Conservation (phyloP, 495 filamentous ascomycete genomes). For the Neurospora sublineolata region DNA sequence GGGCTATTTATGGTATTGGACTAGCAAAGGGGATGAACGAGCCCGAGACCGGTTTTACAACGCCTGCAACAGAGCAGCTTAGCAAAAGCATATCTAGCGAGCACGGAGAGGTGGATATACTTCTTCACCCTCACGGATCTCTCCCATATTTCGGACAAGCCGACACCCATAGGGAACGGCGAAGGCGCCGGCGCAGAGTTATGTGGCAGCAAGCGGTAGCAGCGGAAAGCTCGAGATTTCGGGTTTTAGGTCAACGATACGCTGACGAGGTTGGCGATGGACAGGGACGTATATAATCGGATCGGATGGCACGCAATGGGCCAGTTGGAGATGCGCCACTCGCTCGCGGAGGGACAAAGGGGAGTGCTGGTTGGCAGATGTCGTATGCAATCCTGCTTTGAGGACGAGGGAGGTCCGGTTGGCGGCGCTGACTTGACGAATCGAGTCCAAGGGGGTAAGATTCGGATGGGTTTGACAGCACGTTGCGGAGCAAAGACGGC, state of each 20-base stretch:
- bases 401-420: background rate
- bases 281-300: background rate
- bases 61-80: conserved; percentile 13
- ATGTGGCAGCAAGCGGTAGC: background rate
- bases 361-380: background rate
- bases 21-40: conserved; percentile 7
- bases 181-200: background rate
- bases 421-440: background rate
- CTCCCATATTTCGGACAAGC: conserved; percentile 25
- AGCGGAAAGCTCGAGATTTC: background rate
- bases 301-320: background rate
- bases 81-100: background rate
- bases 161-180: conserved; percentile 16
- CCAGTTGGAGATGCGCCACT: background rate
- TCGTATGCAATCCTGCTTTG: background rate
- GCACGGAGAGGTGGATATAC: conserved; percentile 2
- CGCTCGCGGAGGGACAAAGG: background rate
- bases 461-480: background rate
- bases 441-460: background rate
- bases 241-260: background rate
- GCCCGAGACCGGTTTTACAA: conserved; percentile 19
- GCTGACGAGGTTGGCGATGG: background rate
- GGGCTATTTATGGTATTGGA: conserved; percentile 4
- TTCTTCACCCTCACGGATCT: conserved; percentile 24
- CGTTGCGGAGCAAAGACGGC: background rate